phyloP scores from a whole-genome alignment of 2,329 filamentous ascomycete genomes.

The Cladosporium colombiae region DNA sequence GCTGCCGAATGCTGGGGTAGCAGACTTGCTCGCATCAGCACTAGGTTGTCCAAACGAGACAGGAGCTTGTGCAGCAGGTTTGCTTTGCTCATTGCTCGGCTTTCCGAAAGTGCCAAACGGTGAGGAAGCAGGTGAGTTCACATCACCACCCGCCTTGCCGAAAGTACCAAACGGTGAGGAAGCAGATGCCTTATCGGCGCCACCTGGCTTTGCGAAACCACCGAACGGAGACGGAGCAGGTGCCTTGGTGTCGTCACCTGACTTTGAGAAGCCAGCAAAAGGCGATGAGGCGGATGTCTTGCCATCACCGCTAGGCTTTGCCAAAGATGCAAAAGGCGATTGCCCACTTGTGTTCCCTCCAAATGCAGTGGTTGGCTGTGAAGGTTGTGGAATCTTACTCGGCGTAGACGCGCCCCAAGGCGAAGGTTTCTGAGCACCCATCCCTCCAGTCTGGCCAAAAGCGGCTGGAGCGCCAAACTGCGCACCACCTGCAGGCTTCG shows the following conservation, averaged over 20 bases:
- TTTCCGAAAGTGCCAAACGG: slow-evolving; percentile 36
- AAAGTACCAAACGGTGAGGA: slow-evolving; percentile 19
- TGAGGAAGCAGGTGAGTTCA: slow-evolving; percentile 24
- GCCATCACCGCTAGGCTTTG: not conserved
- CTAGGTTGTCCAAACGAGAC: slow-evolving; percentile 31
- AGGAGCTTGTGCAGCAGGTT: slow-evolving; percentile 33
- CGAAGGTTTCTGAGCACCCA: slow-evolving; percentile 30
- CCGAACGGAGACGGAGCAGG: slow-evolving; percentile 22
- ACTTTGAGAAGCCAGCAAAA: slow-evolving; percentile 35
- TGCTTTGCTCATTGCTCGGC: not conserved
- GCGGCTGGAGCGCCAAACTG: slow-evolving; percentile 19
- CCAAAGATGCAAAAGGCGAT: slow-evolving; percentile 20
- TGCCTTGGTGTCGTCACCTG: slow-evolving; percentile 19
- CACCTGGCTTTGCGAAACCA: not conserved
- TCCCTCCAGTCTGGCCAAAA: slow-evolving; percentile 30
- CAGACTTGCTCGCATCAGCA: not conserved
- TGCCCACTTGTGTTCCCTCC: slow-evolving; percentile 24
- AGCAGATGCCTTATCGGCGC: not conserved
- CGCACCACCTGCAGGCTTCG: slow-evolving; percentile 26
- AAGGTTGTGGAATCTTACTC: not conserved
- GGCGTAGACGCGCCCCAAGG: slow-evolving; percentile 27
- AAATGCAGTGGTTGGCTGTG: slow-evolving; percentile 18
- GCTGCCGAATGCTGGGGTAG: slow-evolving; percentile 20
- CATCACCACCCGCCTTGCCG: slow-evolving; percentile 6
- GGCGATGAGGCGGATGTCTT: slow-evolving; percentile 28